phyloP scores from a whole-genome alignment of 2,329 filamentous ascomycete genomes.

The Pyricularia grisea region DNA sequence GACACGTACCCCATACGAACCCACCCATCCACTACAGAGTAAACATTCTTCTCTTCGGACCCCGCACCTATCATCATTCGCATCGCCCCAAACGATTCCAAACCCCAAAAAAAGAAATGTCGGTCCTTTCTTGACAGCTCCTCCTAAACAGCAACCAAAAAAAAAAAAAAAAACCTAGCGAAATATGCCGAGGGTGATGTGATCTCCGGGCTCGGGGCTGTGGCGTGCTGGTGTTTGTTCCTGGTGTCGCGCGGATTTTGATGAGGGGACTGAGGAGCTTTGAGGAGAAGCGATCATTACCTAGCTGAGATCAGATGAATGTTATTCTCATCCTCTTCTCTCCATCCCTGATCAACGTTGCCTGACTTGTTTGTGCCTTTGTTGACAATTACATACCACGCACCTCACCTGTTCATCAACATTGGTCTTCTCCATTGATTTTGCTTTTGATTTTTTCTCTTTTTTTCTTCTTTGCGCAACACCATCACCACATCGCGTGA shows the following conservation, averaged over 20 bases:
- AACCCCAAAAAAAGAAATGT: background rate
- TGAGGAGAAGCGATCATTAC: background rate
- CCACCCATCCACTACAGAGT: background rate
- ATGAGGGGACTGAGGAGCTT: background rate
- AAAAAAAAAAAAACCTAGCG: background rate
- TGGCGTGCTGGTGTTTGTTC: background rate
- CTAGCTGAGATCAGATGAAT: background rate
- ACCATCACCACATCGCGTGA: background rate
- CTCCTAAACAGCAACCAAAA: background rate
- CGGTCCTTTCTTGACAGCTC: background rate
- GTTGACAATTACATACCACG: background rate
- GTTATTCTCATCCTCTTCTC: background rate
- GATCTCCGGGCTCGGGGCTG: background rate
- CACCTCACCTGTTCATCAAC: background rate
- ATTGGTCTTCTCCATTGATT: background rate
- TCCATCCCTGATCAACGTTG: background rate
- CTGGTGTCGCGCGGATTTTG: background rate
- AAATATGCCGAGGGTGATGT: background rate
- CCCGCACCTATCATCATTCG: background rate
- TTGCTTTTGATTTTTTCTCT: background rate
- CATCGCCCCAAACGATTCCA: background rate
- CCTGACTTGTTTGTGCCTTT: background rate
- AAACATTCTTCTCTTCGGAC: background rate
- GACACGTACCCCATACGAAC: background rate
- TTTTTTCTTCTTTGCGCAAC: background rate